Evolutionary conservation across 441 rosid genomes (phyloP), one percentile per base, ranked within the genome.

Genomic region (Lepidium campestre): DNA sequence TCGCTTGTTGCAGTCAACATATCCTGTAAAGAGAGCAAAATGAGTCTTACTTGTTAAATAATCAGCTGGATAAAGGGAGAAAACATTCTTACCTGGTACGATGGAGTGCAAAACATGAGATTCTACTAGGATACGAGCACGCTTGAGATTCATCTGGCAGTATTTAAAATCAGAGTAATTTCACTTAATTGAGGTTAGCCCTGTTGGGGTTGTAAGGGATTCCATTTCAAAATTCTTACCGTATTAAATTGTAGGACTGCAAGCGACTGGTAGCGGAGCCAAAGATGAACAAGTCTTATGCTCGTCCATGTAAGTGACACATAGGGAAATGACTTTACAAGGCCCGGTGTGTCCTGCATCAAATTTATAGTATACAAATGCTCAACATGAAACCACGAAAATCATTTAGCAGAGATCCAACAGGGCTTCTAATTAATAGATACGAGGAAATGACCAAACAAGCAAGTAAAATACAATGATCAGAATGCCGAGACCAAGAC

Each of bases 231-330:
- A 46, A 58, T 53, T 65, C 82, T 68, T 77, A 91, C 97, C 1
- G 88, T 82, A 75, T 87, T 76, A 68, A 93, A 93, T 65, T 1
- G 79, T 29, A 93, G 82, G 81, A 80, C 93, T 5, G 84, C 74
- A 75, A 93, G 91, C 42, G 97, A 89, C 54, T 83, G 86, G 78
- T 90, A 90, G n/a, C 97, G 93, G 23, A 93, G 78, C 97, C 93
- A 90, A 44, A 93, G 90, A 78, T 93, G 97, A 65, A 90, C 70
- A 77, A 90, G 85, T 65, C 97, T 87, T 57, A 72, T 47, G 78
- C 89, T 80, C 42, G 78, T 74, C 99, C 97, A 90, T 40, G 96
- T 93, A 40, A 80, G 86, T 65, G 81, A 76, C 71, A 93, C 68
- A 10, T 64, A 71, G 12, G 91, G 85, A 80, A 82, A 93, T 48